Conservation (phyloP, 345 rosid species). For the Aethionema arabicum region DNA sequence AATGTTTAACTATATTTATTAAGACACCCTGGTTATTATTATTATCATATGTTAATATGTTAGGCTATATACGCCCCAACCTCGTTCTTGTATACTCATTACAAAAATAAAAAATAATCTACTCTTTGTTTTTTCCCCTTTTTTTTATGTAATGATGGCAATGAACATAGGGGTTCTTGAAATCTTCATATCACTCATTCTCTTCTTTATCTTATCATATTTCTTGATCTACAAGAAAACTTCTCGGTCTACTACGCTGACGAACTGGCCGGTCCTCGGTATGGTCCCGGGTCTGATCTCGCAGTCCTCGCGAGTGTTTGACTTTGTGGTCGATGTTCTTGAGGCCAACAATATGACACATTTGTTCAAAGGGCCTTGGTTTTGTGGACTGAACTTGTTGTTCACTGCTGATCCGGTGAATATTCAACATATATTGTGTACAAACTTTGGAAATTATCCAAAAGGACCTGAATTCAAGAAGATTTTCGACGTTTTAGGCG, state of each 20-base stretch:
- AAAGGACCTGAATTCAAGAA: constrained; percentile 38
- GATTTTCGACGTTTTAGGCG: constrained; percentile 34
- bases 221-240: constrained; percentile 20
- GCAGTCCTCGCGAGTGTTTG: constrained; percentile 20
- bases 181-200: constrained; percentile 12
- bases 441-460: constrained; percentile 32
- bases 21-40: too few relatives aligned
- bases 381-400: constrained; percentile 24
- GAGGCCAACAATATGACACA: constrained; percentile 23
- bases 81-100: too few relatives aligned
- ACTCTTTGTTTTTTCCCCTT: too few relatives aligned
- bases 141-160: constrained; percentile 1
- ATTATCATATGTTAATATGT: too few relatives aligned
- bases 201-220: constrained; percentile 16
- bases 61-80: too few relatives aligned
- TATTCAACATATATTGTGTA: constrained; percentile 23
- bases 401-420: constrained; percentile 35
- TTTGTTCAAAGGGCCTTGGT: constrained; percentile 33
- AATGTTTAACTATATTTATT: too few relatives aligned
- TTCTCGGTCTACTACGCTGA: not conserved
- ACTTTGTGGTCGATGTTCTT: constrained; percentile 17
- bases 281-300: constrained; percentile 25
- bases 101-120: too few relatives aligned
- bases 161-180: constrained; percentile 13
- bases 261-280: constrained; percentile 32